Percentiles rank a stretch among this genome's conserved stretches.
phyloP scores from a whole-genome alignment of 2,329 filamentous ascomycete genomes.

The Neodidymelliopsis sp. region DNA sequence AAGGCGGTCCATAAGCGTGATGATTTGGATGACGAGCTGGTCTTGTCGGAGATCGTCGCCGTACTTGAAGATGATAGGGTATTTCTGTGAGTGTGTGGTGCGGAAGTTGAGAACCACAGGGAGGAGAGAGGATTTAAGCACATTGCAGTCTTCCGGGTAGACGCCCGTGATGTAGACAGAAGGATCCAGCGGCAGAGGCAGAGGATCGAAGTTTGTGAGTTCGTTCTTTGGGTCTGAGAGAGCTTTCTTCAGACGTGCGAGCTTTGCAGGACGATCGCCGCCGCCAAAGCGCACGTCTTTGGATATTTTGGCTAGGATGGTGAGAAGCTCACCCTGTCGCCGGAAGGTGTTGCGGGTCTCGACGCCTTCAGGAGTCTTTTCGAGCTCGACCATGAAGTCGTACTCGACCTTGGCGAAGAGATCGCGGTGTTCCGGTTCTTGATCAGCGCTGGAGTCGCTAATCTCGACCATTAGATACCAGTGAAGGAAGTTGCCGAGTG shows the following conservation, averaged over 20 bases:
- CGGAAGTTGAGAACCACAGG: slow-evolving; percentile 92
- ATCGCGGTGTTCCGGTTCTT: slow-evolving; percentile 76
- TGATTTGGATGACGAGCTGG: slow-evolving; percentile 96
- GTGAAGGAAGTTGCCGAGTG: slow-evolving; percentile 92
- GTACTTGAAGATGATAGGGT: slow-evolving; percentile 96
- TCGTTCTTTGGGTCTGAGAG: slow-evolving; percentile 91
- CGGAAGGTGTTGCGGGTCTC: slow-evolving; percentile 79
- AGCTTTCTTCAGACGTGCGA: slow-evolving; percentile 83
- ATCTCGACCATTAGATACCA: slow-evolving; percentile 99
- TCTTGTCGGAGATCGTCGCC: slow-evolving; percentile 97
- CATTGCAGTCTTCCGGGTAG: slow-evolving; percentile 81
- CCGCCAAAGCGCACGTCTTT: slow-evolving; percentile 84
- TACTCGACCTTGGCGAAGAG: slow-evolving; percentile 94
- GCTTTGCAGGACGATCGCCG: slow-evolving; percentile 79
- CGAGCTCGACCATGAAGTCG: slow-evolving; percentile 91
- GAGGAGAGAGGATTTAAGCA: slow-evolving; percentile 94
- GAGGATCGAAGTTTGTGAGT: slow-evolving; percentile 78
- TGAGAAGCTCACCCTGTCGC: slow-evolving; percentile 88
- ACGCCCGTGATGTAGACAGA: slow-evolving; percentile 80
- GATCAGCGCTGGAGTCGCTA: slow-evolving; percentile 79
- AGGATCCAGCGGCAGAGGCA: slow-evolving; percentile 89
- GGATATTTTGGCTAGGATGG: slow-evolving; percentile 85
- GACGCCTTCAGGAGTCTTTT: slow-evolving; percentile 72
- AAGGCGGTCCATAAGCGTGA: slow-evolving; percentile 96
- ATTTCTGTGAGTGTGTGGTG: slow-evolving; percentile 76